These are phyloP conservation scores for Aspergillus sp. DNA, from an alignment of 2,329 filamentous ascomycete species.

Conservation along the genomic window DNA sequence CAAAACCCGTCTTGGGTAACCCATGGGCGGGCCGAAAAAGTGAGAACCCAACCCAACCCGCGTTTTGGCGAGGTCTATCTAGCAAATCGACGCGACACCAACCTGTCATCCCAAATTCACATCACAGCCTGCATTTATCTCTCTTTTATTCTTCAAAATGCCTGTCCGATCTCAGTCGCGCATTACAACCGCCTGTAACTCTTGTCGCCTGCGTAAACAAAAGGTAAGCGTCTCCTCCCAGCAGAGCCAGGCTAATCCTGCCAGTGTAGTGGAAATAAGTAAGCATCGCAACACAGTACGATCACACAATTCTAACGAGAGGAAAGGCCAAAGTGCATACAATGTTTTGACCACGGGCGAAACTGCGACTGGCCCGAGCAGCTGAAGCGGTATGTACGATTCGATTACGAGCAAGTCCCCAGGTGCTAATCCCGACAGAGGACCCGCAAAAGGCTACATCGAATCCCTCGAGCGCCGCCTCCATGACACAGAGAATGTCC, in stretches of 20 bases:
- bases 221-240: slow-evolving; percentile 30
- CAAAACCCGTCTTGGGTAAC: no score
- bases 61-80: no score
- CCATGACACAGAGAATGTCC: slow-evolving; percentile 41
- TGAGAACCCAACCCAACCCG: no score
- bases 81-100: background rate
- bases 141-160: background rate
- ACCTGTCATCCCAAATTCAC: background rate
- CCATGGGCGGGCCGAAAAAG: no score
- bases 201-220: slow-evolving; percentile 44
- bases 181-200: slow-evolving; percentile 43
- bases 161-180: slow-evolving; percentile 26
- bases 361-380: slow-evolving; percentile 41
- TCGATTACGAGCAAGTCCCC: background rate
- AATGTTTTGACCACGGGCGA: slow-evolving; percentile 35
- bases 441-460: slow-evolving; percentile 49
- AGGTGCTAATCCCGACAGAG: slow-evolving; percentile 28
- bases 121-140: background rate
- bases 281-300: slow-evolving; percentile 14
- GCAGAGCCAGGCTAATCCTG: slow-evolving; percentile 5
- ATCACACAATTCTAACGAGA: background rate
- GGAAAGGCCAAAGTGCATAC: slow-evolving; percentile 35
- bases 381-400: slow-evolving; percentile 33
- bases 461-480: slow-evolving; percentile 47
- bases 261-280: slow-evolving; percentile 44